A percentile compares a stretch with the other conserved stretches of the same genome.
Conservation (phyloP, 2,329 filamentous ascomycete species). For the Aspergillus carbonarius region DNA sequence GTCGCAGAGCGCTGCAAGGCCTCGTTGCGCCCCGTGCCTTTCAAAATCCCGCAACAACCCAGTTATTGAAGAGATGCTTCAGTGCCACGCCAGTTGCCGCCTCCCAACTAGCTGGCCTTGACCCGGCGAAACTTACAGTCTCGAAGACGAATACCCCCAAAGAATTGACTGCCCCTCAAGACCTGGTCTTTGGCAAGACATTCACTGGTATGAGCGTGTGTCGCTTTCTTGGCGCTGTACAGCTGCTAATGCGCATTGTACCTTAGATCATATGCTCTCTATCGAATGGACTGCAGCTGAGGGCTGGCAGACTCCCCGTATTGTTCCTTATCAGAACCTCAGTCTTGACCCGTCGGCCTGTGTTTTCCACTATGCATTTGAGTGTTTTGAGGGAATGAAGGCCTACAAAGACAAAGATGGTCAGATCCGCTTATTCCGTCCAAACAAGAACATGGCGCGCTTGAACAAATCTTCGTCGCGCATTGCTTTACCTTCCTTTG, state of each 20-base stretch:
- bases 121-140: constrained; percentile 73
- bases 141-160: constrained; percentile 75
- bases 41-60: constrained; percentile 27
- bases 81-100: constrained; percentile 37
- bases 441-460: constrained; percentile 93
- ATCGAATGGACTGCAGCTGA: constrained; percentile 85
- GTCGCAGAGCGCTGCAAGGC: constrained; percentile 29
- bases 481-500: constrained; percentile 89
- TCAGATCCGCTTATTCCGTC: constrained; percentile 82
- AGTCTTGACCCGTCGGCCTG: constrained; percentile 93
- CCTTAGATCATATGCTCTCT: constrained; percentile 89
- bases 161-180: constrained; percentile 68
- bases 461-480: constrained; percentile 88
- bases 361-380: constrained; percentile 98
- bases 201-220: constrained; percentile 71
- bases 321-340: constrained; percentile 94
- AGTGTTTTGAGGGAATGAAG: constrained; percentile 99
- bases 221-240: neutral
- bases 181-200: constrained; percentile 83
- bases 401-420: constrained; percentile 87
- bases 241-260: constrained; percentile 19
- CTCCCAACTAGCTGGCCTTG: constrained; percentile 62
- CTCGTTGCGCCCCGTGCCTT: constrained; percentile 24
- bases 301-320: constrained; percentile 80
- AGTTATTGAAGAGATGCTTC: constrained; percentile 52